Percentiles rank a stretch among this genome's conserved stretches.
Evolutionary conservation across 108 stramenopile species (phyloP).

Genomic region (Skeletonema costatum): DNA sequence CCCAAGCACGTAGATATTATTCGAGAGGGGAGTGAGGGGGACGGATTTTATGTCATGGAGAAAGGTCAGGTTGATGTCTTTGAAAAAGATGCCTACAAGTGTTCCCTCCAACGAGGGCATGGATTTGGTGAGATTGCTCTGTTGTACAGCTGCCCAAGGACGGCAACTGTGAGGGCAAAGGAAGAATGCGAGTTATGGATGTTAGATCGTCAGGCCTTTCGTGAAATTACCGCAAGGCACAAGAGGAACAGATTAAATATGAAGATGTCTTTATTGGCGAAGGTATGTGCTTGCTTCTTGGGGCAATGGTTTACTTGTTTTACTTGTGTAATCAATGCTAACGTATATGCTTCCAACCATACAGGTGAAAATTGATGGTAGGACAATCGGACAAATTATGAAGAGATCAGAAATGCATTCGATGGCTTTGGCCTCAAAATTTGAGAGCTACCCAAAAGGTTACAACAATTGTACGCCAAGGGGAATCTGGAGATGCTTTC

Average conservation of each 20-base stretch:
- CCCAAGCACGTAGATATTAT: slow-evolving; percentile 40
- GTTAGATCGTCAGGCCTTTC: slow-evolving; percentile 61
- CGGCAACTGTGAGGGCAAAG: slow-evolving; percentile 63
- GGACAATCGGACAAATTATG: slow-evolving; percentile 46
- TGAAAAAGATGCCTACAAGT: slow-evolving; percentile 34
- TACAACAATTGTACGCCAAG: slow-evolving; percentile 46
- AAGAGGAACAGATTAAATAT: slow-evolving; percentile 49
- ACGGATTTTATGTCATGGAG: slow-evolving; percentile 70
- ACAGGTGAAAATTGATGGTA: slow-evolving; percentile 50
- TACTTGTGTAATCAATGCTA: neutral
- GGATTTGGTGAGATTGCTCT: slow-evolving; percentile 90
- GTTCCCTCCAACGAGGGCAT: slow-evolving; percentile 36
- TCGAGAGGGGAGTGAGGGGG: slow-evolving; percentile 65
- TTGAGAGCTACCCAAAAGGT: slow-evolving; percentile 37
- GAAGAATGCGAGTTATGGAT: slow-evolving; percentile 59
- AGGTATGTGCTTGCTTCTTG: neutral
- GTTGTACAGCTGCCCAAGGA: slow-evolving; percentile 77
- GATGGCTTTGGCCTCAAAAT: slow-evolving; percentile 44
- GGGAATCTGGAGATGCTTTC: slow-evolving; percentile 51
- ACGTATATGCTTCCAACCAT: neutral
- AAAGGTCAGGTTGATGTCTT: slow-evolving; percentile 56
- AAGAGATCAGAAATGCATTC: slow-evolving; percentile 48
- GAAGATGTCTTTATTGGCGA: slow-evolving; percentile 56
- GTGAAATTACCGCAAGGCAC: slow-evolving; percentile 57
- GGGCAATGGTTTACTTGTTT: neutral